phyloP scores from a whole-genome alignment of 176 grass and related monocot species.

The Phoenix dactylifera region DNA sequence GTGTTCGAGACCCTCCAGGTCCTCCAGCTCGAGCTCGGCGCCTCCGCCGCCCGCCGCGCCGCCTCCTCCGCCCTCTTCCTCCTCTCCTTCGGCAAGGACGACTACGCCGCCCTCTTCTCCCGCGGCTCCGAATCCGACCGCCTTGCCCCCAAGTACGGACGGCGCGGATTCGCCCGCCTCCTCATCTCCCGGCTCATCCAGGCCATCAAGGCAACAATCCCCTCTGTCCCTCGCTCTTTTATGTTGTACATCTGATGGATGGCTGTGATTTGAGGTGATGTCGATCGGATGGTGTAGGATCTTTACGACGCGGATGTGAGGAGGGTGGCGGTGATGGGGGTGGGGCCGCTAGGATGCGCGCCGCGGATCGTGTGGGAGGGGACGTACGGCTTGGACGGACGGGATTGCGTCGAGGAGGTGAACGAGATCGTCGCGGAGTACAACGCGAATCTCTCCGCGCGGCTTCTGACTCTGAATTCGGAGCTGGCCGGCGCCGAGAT shows the following conservation, averaged over 20 bases:
- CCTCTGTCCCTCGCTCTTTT: background rate
- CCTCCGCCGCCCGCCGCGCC: background rate
- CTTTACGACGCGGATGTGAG: constrained; percentile 51
- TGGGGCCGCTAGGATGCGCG: constrained; percentile 55
- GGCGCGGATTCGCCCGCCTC: constrained; percentile 29
- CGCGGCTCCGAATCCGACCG: constrained; percentile 21
- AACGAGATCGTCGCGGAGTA: constrained; percentile 49
- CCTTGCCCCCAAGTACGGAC: constrained; percentile 45
- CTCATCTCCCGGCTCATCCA: constrained; percentile 40
- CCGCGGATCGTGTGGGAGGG: constrained; percentile 49
- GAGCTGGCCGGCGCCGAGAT: constrained; percentile 36
- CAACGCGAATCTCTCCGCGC: constrained; percentile 33
- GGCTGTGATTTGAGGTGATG: too few species aligned
- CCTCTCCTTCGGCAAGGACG: constrained; percentile 58
- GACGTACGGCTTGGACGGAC: constrained; percentile 5
- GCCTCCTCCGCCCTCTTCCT: constrained; percentile 36
- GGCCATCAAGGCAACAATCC: constrained; percentile 18
- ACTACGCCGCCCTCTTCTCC: constrained; percentile 37
- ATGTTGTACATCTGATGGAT: too few species aligned
- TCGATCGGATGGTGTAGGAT: constrained; percentile 20
- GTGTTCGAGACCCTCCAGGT: constrained; percentile 59
- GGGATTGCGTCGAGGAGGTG: constrained; percentile 41
- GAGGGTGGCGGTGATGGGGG: constrained; percentile 56
- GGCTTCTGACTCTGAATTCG: constrained; percentile 24
- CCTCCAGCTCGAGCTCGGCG: constrained; percentile 31